phyloP scores from a whole-genome alignment of 176 grass and related monocot species.

The Bolboschoenus planiculmis region DNA sequence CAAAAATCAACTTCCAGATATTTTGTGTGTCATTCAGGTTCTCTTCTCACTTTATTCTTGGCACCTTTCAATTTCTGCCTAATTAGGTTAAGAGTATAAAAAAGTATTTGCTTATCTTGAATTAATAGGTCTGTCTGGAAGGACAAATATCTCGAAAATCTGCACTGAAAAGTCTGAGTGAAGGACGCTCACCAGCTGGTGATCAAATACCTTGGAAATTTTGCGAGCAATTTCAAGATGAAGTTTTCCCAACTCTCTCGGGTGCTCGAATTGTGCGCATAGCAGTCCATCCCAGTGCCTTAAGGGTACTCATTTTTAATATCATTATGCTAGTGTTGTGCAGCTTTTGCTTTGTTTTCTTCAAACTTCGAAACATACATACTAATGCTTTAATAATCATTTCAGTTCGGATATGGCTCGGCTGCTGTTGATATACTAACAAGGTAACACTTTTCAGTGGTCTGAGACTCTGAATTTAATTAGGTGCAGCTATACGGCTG shows the following conservation, averaged over 20 bases:
- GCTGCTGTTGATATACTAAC: conserved; percentile 56
- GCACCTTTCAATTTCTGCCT: neutral
- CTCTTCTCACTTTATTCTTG: neutral
- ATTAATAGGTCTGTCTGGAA: conserved; percentile 84
- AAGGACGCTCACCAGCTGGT: conserved; percentile 65
- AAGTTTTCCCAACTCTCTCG: conserved; percentile 90
- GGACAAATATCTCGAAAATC: conserved; percentile 87
- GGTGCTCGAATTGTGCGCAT: conserved; percentile 92
- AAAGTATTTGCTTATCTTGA: conserved; percentile 11
- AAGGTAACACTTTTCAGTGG: conserved; percentile 32
- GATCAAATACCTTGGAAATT: conserved; percentile 99
- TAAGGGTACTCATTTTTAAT: conserved; percentile 52
- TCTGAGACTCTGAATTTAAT: neutral
- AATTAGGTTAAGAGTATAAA: neutral
- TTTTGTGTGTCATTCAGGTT: conserved; percentile 97
- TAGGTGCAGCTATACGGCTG: neutral
- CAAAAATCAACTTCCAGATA: conserved; percentile 88
- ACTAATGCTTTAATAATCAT: conserved; percentile 11
- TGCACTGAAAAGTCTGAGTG: conserved; percentile 77
- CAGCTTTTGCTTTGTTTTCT: neutral
- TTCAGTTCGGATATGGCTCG: conserved; percentile 81
- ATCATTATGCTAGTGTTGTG: neutral
- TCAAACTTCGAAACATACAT: neutral
- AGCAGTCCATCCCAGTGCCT: conserved; percentile 82
- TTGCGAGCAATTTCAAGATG: conserved; percentile 93